Conservation (phyloP, 495 filamentous ascomycete genomes). For the Aspergillus incahuasiensis region DNA sequence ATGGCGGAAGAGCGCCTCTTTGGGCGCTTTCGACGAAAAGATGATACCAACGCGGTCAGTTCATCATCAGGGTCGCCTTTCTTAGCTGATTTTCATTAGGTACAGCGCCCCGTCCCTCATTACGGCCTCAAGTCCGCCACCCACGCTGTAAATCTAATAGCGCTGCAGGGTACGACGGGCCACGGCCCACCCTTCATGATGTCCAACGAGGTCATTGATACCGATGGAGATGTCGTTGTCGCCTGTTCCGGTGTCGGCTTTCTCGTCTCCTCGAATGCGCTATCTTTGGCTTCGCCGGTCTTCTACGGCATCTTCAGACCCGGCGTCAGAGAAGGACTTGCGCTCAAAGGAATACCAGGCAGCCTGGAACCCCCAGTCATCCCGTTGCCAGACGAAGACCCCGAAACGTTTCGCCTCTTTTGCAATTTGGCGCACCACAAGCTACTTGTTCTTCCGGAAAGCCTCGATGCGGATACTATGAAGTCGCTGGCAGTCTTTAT, state of each 20-base stretch:
- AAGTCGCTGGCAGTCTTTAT: neutral
- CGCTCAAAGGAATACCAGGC: neutral
- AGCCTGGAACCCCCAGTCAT: neutral
- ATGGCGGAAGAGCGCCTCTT: neutral
- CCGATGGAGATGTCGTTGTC: neutral
- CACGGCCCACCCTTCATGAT: neutral
- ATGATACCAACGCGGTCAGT: neutral
- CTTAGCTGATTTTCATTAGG: neutral
- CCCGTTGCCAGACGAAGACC: neutral
- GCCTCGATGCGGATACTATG: neutral
- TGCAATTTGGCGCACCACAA: neutral
- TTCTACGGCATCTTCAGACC: neutral
- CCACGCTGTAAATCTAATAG: neutral
- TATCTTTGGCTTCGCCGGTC: neutral
- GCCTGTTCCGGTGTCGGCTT: neutral
- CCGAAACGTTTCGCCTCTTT: neutral
- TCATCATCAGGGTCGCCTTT: neutral
- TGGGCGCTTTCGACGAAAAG: neutral
- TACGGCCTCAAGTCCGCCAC: neutral
- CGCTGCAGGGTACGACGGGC: neutral
- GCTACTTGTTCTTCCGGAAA: neutral
- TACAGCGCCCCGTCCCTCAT: neutral
- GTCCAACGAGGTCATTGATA: neutral
- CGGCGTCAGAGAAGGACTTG: neutral
- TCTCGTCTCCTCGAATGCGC: neutral